These are phyloP conservation scores for Myriosclerotinia scirpicola DNA, from an alignment of 2,329 filamentous ascomycete genomes.

Conservation along the genomic window DNA sequence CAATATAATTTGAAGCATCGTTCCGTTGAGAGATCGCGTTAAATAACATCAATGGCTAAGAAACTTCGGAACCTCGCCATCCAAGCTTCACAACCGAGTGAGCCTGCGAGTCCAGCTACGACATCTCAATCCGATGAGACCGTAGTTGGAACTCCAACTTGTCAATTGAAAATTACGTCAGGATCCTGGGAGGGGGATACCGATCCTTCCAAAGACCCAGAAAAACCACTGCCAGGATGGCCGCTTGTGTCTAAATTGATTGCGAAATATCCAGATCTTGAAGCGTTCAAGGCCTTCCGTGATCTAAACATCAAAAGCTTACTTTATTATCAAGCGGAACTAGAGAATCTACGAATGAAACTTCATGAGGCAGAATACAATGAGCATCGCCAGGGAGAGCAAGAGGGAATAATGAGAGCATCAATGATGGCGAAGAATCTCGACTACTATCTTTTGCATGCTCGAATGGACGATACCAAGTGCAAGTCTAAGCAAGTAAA, in stretches of 20 bases:
- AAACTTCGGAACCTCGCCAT: not conserved
- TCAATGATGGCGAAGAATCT: conserved; percentile 12
- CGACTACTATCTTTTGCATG: not conserved
- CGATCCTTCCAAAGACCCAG: conserved; percentile 3
- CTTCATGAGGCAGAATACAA: conserved; percentile 27
- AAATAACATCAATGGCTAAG: not conserved
- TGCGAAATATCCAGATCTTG: conserved; percentile 22
- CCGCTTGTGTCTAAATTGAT: conserved; percentile 23
- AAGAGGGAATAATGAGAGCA: not conserved
- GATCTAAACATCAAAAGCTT: conserved; percentile 31
- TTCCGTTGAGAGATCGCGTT: not conserved
- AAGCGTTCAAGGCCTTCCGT: conserved; percentile 27
- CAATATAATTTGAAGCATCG: not conserved
- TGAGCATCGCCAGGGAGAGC: conserved; percentile 16
- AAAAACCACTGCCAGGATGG: conserved; percentile 23
- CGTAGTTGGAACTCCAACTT: not conserved
- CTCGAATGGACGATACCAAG: not conserved
- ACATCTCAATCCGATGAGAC: conserved; percentile 2
- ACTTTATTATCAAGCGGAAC: conserved; percentile 31
- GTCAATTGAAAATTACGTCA: not conserved
- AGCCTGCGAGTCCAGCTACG: not conserved
- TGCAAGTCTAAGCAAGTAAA: conserved; percentile 23
- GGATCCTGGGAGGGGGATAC: not conserved
- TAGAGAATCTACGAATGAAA: conserved; percentile 17
- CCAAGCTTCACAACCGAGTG: not conserved